Evolutionary conservation across 78 protist species (phyloP), one percentile per base, ranked within the genome.

Genomic region (Polysphondylium violaceum): DNA sequence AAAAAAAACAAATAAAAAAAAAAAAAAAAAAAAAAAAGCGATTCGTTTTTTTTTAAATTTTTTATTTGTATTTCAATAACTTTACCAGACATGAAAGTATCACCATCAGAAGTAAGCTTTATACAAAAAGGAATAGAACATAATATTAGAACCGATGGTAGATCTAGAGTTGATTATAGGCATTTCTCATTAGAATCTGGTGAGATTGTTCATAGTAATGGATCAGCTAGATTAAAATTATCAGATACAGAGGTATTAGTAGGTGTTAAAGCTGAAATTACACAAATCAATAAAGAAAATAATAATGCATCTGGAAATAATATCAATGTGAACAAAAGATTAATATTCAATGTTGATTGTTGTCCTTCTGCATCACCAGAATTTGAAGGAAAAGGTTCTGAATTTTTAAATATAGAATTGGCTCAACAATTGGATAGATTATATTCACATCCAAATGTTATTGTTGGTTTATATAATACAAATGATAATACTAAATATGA

Each of bases 321-420:
- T 21, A 11, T 8, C 58, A 19, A 76, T 19, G 25, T 25, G 33
- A 51, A 43, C 33, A 40, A 91, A 59, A 38, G 89, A 85, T 43
- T 92, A 12, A 51, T 78, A 74, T 76, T 51, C 47, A 44, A 41
- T 5, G 65, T 53, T 16, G 36, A 73, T 27, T 73, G 95, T 69
- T 92, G 95, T 78, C 95, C 92, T 23, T 72, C 87, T 31, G 95
- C 95, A 61, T 92, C 95, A 41, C 88, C 95, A 36, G 95, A 92
- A 41, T 92, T 71, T 58, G 93, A 92, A 69, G 88, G 93, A 4
- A 74, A 75, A 41, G 79, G 87, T 25, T 43, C 87, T 19, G 95
- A 92, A 33, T 38, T 35, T 21, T 21, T 86, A 47, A 92, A 92
- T 79, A 55, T 71, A 27, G 95, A 92, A 64, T 63, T 92, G 23